Percentiles rank a stretch among this genome's conserved stretches.
phyloP scores from a whole-genome alignment of 352 stramenopile genomes.

The Paralagenidium karlingii region DNA sequence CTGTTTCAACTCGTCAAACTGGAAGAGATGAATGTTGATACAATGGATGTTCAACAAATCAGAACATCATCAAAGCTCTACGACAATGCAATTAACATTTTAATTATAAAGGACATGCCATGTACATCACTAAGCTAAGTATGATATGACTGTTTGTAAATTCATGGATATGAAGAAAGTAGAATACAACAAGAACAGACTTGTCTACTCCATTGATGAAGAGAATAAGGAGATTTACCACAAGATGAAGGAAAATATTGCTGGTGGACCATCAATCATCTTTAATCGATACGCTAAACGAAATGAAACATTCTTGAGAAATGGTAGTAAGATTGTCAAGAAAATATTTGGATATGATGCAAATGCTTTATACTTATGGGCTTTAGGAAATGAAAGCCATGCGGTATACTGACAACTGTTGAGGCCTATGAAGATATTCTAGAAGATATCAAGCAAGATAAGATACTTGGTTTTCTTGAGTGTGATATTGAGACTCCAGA shows the following conservation, averaged over 20 bases:
- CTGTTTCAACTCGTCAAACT: conserved; percentile 9
- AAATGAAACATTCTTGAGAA: conserved; percentile 5
- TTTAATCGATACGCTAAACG: conserved; percentile 15
- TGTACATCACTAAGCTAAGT: too few species aligned
- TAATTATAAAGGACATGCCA: too few species aligned
- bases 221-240: conserved; percentile 4
- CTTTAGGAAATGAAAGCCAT: too few species aligned
- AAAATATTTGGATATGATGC: conserved; percentile 14
- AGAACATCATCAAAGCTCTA: conserved; percentile 1
- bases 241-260: conserved; percentile 4
- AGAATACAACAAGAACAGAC: too few species aligned
- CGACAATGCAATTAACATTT: too few species aligned
- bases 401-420: too few species aligned
- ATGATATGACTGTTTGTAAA: too few species aligned
- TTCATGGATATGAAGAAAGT: too few species aligned
- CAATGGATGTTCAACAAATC: conserved; percentile 1
- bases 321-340: conserved; percentile 7
- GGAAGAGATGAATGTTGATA: conserved; percentile 7
- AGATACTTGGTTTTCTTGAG: too few species aligned
- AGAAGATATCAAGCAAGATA: too few species aligned
- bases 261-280: conserved; percentile 4
- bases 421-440: too few species aligned
- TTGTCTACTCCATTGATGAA: conserved; percentile 8
- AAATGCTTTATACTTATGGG: conserved; percentile 9
- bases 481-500: too few species aligned